A percentile compares a stretch with the other conserved stretches of the same genome.
These are phyloP conservation scores for Daedaleopsis nitida DNA, from an alignment of 768 basidiomycete species.

Conservation along the genomic window DNA sequence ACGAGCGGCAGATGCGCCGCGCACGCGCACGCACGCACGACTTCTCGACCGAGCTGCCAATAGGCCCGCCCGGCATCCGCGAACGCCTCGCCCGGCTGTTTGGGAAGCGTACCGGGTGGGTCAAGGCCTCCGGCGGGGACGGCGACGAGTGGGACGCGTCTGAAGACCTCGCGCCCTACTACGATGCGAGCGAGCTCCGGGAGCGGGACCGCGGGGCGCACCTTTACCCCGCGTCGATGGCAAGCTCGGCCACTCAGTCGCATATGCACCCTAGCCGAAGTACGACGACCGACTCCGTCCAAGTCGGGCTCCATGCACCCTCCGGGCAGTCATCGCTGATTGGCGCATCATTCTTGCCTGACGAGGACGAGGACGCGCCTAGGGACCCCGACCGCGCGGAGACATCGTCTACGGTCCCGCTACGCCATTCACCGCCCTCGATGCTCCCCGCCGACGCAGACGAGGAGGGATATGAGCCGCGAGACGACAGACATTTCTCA, in stretches of 20 bases:
- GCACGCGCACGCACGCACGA: conserved; percentile 23
- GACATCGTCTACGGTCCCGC: conserved; percentile 6
- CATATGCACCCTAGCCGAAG: background rate
- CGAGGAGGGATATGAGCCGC: conserved; percentile 3
- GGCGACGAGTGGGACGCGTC: conserved; percentile 45
- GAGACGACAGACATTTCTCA: conserved; percentile 20
- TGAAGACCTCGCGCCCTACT: conserved; percentile 20
- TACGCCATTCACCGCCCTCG: conserved; percentile 18
- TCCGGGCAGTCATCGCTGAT: background rate
- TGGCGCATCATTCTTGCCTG: background rate
- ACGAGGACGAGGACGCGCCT: conserved; percentile 1
- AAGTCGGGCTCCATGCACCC: conserved; percentile 19
- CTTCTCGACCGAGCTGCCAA: conserved; percentile 21
- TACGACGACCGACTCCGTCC: conserved; percentile 20
- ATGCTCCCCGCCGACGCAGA: background rate
- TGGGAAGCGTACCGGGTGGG: conserved; percentile 47
- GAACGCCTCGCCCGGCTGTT: conserved; percentile 30
- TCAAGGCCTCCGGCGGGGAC: conserved; percentile 46
- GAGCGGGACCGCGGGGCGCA: conserved; percentile 7
- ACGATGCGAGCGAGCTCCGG: conserved; percentile 2
- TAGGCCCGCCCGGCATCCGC: conserved; percentile 30
- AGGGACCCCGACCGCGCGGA: conserved; percentile 3
- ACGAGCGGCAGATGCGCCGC: conserved; percentile 32
- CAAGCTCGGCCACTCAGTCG: background rate
- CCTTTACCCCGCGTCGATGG: conserved; percentile 19